A percentile compares a stretch with the other conserved stretches of the same genome.
phyloP scores from a whole-genome alignment of 768 basidiomycete genomes.

The Podaxis carcinomalis region DNA sequence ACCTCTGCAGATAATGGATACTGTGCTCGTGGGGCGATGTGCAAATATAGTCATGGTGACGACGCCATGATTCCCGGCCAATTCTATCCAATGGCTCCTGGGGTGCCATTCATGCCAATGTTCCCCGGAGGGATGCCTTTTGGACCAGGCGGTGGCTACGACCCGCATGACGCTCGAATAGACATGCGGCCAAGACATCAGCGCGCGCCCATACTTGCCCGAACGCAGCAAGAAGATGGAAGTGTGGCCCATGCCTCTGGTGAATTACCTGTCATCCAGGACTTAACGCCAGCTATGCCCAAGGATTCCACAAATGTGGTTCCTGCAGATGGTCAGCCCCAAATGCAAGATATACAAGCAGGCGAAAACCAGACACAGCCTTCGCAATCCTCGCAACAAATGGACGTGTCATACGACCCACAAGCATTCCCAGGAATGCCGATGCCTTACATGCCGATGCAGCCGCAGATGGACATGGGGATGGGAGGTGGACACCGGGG shows the following conservation, averaged over 20 bases:
- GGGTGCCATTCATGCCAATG: slow-evolving; percentile 69
- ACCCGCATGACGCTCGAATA: slow-evolving; percentile 77
- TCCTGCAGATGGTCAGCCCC: slow-evolving; percentile 22
- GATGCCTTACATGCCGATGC: slow-evolving; percentile 17
- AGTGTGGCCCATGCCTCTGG: slow-evolving; percentile 47
- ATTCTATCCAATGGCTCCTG: slow-evolving; percentile 55
- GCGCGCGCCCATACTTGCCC: slow-evolving; percentile 55
- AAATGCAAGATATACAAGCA: slow-evolving; percentile 14
- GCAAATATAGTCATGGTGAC: slow-evolving; percentile 91
- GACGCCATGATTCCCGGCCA: slow-evolving; percentile 77
- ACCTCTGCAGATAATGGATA: slow-evolving; percentile 72
- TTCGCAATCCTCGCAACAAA: background rate
- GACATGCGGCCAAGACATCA: slow-evolving; percentile 60
- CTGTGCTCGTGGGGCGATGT: slow-evolving; percentile 82
- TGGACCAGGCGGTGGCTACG: slow-evolving; percentile 50
- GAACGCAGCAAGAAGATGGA: slow-evolving; percentile 51
- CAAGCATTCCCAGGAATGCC: slow-evolving; percentile 2
- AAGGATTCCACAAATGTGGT: slow-evolving; percentile 23
- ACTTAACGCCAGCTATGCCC: slow-evolving; percentile 59
- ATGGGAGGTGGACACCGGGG: slow-evolving; percentile 19
- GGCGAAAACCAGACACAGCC: slow-evolving; percentile 11
- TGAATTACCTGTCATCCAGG: slow-evolving; percentile 81
- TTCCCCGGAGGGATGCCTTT: slow-evolving; percentile 59
- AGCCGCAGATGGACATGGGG: slow-evolving; percentile 28
- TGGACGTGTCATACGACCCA: slow-evolving; percentile 1